Base-by-base conservation (phyloP, 2,329 filamentous ascomycete species). In the Aureobasidium musti region DNA sequence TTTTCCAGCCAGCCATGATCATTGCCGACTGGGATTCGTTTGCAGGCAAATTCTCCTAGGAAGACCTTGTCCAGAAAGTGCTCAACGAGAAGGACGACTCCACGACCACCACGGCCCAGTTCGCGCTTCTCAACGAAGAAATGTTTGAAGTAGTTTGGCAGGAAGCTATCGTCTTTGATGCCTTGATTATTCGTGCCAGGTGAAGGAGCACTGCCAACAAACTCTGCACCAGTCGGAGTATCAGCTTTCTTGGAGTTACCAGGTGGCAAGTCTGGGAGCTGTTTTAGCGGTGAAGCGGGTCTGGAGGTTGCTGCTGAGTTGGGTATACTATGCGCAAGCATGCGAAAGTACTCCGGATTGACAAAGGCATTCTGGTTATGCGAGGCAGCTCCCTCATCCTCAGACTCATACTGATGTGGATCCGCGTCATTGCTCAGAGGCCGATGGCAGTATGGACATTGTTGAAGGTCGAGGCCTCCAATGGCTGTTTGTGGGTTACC, bases 1-100 rank as follows among this genome's bases (percentile, higher is more conserved):
- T 97, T 98, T 77, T 97, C 92, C 17, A 99, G 82, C 96, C 95
- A 97, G 68, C 89, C 87, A 73, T 97, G 94, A 73, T 98, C 91
- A 74, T 99, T 90, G 17, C 95, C 81, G 1, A 99, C 95, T 0
- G 95, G 96, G 0, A 99, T 93, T 53, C 96, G 87, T 79, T 99
- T 99, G 82, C 95, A 99, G 14, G 95, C 95, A 77, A 96, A 99
- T 70, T 95, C 86, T 1, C 95, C 95, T 1, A 99, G 82, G 37
- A 88, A 86, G 52, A 96, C 94, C 26, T 91, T 89, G 76, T 98
- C 95, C 67, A 99, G 87, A 71, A 96, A 85, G 78, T 99, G 95
- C 68, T 91, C 88, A 11, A 99, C 95, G n/a, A 98, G 83, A 54
- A 99, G 79, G 1, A 99, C 95, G 3, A 99, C 92, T 0, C 95